Conservation (phyloP, 2,329 filamentous ascomycete species). For the Ophiostoma himal-ulmi region DNA sequence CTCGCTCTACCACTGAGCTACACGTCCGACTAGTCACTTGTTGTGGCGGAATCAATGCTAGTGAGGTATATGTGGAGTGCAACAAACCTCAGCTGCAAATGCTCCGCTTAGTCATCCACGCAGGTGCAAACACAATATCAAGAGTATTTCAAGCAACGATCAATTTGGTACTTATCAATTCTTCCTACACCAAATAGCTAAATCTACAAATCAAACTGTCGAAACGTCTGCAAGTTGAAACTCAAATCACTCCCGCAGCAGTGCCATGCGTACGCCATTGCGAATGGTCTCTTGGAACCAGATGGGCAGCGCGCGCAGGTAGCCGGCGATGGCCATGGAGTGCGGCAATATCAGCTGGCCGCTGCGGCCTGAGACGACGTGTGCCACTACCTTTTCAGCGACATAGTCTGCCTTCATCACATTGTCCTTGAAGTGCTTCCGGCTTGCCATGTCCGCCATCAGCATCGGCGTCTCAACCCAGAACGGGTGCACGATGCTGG, state of each 20-base stretch:
- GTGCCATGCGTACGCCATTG: background rate
- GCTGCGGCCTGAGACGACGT: constrained; percentile 48
- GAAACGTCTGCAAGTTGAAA: too few relatives aligned
- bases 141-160: too few relatives aligned
- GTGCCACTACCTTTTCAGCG: constrained; percentile 55
- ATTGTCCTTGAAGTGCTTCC: background rate
- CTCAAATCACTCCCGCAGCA: background rate
- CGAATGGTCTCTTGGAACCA: background rate
- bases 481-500: constrained; percentile 31
- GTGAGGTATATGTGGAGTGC: background rate
- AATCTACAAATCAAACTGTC: too few relatives aligned
- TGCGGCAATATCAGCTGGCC: background rate
- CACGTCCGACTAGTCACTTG: constrained; percentile 17
- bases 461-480: constrained; percentile 22
- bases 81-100: background rate
- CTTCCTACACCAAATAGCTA: too few relatives aligned
- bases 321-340: background rate
- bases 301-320: background rate
- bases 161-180: too few relatives aligned
- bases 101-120: background rate
- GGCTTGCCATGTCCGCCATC: background rate
- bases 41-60: background rate
- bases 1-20: constrained; percentile 24
- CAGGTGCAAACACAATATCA: too few relatives aligned
- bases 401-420: constrained; percentile 51